Base-by-base conservation (phyloP, 2,329 filamentous ascomycete species). In the Phialemoniopsis sp. region DNA sequence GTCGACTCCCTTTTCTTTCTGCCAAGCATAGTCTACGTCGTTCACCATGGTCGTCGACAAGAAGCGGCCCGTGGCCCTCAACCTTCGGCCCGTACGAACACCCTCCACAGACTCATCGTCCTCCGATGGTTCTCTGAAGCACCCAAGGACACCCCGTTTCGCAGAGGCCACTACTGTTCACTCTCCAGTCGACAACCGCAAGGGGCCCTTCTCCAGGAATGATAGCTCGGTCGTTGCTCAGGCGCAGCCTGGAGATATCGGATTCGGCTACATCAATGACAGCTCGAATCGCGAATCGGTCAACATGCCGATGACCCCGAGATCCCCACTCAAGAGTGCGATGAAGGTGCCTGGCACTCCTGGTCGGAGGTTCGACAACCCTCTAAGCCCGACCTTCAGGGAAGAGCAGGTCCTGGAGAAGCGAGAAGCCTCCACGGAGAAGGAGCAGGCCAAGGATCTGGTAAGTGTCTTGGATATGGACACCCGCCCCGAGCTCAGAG, bases 381-480 rank as follows among this genome's bases (percentile, higher is more conserved):
- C 87, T 15, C 67, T 95, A 48, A 96, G 89, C 64, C 90, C 91
- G 31, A 96, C 90, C 0, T 97, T 96, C 62, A 76, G 78, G 37
- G 87, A 97, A 66, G 91, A 96, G 66, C 80, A 91, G 37, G 65
- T 86, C 5, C 68, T 97, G 26, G 91, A 96, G 68, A 90, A 91
- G 71, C 78, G 83, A 42, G 91, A 97, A 60, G 74, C 74, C 41
- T 62, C 72, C 46, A 91, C 91, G 0, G 90, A 95, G 42, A 87
- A 89, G 66, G 80, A 91, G 59, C 91, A 97, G 66, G 86, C 78
- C 26, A 83, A 82, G 54, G 91, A 97, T 61, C 57, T 96, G 61
- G 91, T 96, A 80, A 62, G 88, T 75, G 29, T 31, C 15, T 13
- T 12, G 10, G 28, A 29, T 29, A 16, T 5, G 13, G 7, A 13